Evolutionary conservation across 345 rosid species (phyloP).

Genomic region (Acer negundo): DNA sequence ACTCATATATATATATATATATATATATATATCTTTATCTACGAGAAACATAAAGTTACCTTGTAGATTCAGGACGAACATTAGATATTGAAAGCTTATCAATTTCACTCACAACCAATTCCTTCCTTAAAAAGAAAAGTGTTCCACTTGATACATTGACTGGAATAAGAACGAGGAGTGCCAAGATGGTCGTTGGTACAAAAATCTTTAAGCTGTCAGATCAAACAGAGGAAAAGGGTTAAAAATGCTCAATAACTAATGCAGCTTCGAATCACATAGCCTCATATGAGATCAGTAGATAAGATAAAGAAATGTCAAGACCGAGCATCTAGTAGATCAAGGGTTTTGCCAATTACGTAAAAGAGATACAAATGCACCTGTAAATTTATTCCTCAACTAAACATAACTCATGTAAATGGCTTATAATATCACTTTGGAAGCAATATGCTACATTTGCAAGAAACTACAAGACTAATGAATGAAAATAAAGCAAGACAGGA

Average conservation of each 20-base stretch:
- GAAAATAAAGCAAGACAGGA: no score
- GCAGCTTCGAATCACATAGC: neutral
- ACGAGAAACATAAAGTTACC: slow-evolving; percentile 40
- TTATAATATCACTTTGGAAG: neutral
- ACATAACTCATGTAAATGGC: neutral
- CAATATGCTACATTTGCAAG: neutral
- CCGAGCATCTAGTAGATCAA: neutral
- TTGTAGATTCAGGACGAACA: slow-evolving; percentile 72
- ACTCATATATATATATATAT: neutral
- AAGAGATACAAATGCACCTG: neutral
- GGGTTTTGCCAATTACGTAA: neutral
- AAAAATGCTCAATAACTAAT: neutral
- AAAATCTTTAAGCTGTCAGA: slow-evolving; percentile 86
- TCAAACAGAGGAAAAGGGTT: slow-evolving; percentile 10
- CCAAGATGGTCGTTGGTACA: slow-evolving; percentile 70
- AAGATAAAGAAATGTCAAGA: neutral
- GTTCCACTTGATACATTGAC: slow-evolving; percentile 94
- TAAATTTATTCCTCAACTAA: slow-evolving; percentile 1
- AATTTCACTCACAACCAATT: slow-evolving; percentile 82
- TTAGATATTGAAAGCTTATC: slow-evolving; percentile 96
- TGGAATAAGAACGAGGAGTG: slow-evolving; percentile 80
- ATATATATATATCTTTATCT: neutral
- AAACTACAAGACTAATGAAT: no score
- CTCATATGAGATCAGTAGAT: neutral
- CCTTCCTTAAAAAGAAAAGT: slow-evolving; percentile 70